These are phyloP conservation scores for Annona squamosa DNA, from an alignment of 164 flowering plant genomes.

Conservation along the genomic window DNA sequence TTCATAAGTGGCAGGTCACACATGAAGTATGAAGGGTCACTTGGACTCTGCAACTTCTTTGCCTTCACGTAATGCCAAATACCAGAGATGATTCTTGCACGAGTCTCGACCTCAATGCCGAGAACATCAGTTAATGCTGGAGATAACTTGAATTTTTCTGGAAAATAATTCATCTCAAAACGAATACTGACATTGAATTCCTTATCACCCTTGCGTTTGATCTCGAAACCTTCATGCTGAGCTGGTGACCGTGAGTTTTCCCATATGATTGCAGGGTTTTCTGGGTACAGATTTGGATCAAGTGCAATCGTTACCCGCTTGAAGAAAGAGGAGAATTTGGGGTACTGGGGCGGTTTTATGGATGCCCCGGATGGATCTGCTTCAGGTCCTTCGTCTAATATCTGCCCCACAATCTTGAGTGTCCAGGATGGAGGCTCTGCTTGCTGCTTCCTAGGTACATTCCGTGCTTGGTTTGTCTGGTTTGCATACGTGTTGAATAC, in stretches of 20 bases:
- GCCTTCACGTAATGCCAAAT: conserved; percentile 81
- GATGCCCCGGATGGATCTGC: conserved; percentile 40
- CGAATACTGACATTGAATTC: conserved; percentile 62
- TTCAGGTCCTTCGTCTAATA: conserved; percentile 64
- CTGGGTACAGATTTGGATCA: conserved; percentile 74
- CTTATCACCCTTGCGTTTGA: conserved; percentile 82
- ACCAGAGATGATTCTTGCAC: conserved; percentile 62
- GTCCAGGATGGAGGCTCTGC: conserved; percentile 75
- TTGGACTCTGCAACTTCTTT: conserved; percentile 55
- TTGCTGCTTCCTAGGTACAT: conserved; percentile 35
- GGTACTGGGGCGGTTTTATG: conserved; percentile 30
- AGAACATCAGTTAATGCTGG: conserved; percentile 58
- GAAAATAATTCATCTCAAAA: conserved; percentile 69
- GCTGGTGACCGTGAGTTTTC: conserved; percentile 63
- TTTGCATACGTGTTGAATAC: conserved; percentile 72
- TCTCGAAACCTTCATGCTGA: conserved; percentile 83
- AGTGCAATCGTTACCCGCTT: conserved; percentile 67
- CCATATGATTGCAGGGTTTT: conserved; percentile 71
- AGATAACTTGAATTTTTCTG: conserved; percentile 72
- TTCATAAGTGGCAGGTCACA: conserved; percentile 76
- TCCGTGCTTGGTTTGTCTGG: conserved; percentile 51
- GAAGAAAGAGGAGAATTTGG: conserved; percentile 77
- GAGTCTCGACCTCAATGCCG: conserved; percentile 76
- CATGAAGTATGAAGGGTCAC: conserved; percentile 51
- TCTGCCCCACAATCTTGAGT: conserved; percentile 74